Evolutionary conservation across 345 rosid genomes (phyloP), one percentile per base, ranked within the genome.

Genomic region (Psidium friedrichsthalianum): DNA sequence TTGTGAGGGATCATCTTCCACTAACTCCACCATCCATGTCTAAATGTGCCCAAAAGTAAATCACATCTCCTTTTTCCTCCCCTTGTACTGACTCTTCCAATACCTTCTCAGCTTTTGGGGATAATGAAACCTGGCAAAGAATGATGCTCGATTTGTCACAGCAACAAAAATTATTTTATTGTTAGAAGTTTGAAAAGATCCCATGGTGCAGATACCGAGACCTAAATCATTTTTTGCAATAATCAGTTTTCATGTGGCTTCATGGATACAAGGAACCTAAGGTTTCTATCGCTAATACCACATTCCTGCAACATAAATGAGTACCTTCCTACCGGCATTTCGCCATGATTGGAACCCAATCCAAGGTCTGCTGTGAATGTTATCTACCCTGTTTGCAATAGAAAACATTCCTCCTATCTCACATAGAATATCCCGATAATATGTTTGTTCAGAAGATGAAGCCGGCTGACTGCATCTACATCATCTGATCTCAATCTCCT

Each of bases 321-420:
- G 86, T 96, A 97, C 98, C 99, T 96, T 94, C 90, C 97, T 93
- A 92, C 98, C 99, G 86, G 97, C 91, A 88, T 99, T 95, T 87
- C 90, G 98, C 99, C 99, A 96, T 87, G 99, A 97, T 86, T 97
- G 99, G 90, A 97, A 97, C 82, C 99, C 99, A 88, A 98, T 98
- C 99, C 99, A 98, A 84, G 99, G 99, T 90, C 99, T 94, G 87
- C 84, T 91, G 90, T 98, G 99, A 90, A 96, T 91, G 89, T 91
- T 91, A 89, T 98, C 99, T 86, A 98, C 96, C 93, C 85, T 93
- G 83, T 93, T 93, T 86, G 99, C 99, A 84, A 98, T 90, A 51
- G 99, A 90, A 90, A 98, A 94, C 98, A 98, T 94, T 90, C 99
- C 99, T 87, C 99, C 99, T 83, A 94, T 89, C 90, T 98, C 99